A percentile compares a stretch with the other conserved stretches of the same genome.
Evolutionary conservation across 1,284 basidiomycete species (phyloP).

Genomic region (Ganoderma meredithae): DNA sequence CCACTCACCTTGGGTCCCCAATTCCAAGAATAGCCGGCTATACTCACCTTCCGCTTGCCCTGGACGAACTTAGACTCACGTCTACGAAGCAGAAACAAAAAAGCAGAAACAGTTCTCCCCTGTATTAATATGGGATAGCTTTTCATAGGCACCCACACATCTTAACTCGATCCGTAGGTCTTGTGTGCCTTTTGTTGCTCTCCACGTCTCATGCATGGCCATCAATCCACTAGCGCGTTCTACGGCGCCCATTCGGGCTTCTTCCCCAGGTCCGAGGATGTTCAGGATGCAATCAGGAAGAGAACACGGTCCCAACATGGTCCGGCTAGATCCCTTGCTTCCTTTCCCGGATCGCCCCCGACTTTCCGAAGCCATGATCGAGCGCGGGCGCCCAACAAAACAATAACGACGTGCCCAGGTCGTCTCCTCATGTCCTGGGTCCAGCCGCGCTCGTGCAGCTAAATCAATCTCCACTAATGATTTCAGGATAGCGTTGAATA

Average conservation of each 20-base stretch:
- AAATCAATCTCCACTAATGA: conserved; percentile 1
- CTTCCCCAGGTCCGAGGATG: not conserved
- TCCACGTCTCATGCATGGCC: not conserved
- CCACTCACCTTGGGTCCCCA: not conserved
- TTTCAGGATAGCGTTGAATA: conserved; percentile 7
- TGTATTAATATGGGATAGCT: conserved; percentile 5
- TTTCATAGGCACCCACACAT: not conserved
- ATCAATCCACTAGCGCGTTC: conserved; percentile 12
- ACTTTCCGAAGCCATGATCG: conserved; percentile 9
- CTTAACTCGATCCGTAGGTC: not conserved
- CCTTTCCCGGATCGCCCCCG: conserved; percentile 3
- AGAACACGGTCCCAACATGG: not conserved
- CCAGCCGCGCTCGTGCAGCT: not conserved
- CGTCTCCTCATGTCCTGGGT: conserved; percentile 5
- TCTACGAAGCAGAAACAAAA: not conserved
- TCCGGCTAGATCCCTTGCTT: not conserved
- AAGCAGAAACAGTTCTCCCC: not conserved
- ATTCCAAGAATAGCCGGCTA: not conserved
- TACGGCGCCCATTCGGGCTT: not conserved
- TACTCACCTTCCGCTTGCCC: conserved; percentile 4
- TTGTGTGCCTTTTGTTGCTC: conserved; percentile 6
- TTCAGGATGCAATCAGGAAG: not conserved
- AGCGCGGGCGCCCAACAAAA: conserved; percentile 8
- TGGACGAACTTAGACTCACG: not conserved
- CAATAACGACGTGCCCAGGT: conserved; percentile 6